Base-by-base conservation (phyloP, 2,329 filamentous ascomycete species). In the Coniosporium tulheliwenetii region DNA sequence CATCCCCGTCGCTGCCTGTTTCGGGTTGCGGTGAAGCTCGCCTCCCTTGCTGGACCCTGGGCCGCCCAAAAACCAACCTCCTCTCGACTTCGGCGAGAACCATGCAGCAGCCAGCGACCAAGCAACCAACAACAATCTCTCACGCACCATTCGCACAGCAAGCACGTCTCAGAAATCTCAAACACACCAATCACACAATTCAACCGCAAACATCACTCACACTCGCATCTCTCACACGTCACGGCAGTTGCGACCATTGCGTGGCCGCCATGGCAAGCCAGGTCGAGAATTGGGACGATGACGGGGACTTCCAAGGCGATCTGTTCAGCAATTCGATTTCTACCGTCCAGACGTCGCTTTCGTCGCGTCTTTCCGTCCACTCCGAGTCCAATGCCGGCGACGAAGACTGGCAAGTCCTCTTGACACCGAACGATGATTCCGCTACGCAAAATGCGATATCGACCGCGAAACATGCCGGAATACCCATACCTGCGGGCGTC, bases 381-480 rank as follows among this genome's bases (percentile, higher is more conserved):
- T 94, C 85, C 41, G 87, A 93, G 54, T 73, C 85, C 48, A 73
- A 74, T 42, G 69, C 62, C 45, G 82, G 78, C 45, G 85, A 93
- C 52, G 85, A 94, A 52, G 85, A 94, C 60, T 86, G 79, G 67
- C 85, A 95, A 51, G 73, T 96, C 15, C 75, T 89, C 49, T 66
- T 96, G 29, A 79, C 85, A 2, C 83, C 80, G 38, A 82, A 91
- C 56, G 87, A 95, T 57, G 84, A 93, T 52, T 73, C 76, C 47
- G 85, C 85, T 1, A 93, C 82, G 8, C 65, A 79, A 50, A 82
- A 93, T 55, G 87, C 91, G 44, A 89, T 98, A 52, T 76, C 83
- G 16, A 83, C 85, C 5, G 89, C 87, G 30, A 82, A 85, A 53
- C 79, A 78, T 56, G 87, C 86, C 19, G 91, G 91, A 49, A 94